Evolutionary conservation across 1,284 basidiomycete genomes (phyloP), one percentile per base, ranked within the genome.

Genomic region (Cutaneotrichosporon cavernicola): DNA sequence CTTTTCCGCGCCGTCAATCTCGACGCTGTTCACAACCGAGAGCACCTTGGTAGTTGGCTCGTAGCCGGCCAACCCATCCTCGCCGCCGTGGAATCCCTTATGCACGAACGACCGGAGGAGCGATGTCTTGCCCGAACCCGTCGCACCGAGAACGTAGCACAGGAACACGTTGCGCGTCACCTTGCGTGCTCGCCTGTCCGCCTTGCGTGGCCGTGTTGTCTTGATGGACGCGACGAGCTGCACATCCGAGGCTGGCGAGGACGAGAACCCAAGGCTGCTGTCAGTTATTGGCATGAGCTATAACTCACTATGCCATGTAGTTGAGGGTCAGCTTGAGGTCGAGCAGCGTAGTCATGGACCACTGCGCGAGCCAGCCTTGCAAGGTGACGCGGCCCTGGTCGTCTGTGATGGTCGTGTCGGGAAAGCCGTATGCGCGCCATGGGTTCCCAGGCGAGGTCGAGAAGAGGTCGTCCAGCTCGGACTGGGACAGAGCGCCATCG

Each of bases 271-370:
- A 36, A 81, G 74, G 67, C 73, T 78, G 61, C 2, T 5, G 50
- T 63, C 30, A 62, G 55, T 34, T 18, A 5, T 4, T 4, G 26
- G 30, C 10, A 32, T 18, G 2, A 1, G 26, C 11, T 2, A 85
- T n/a, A 18, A 72, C 76, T 70, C 56, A 77, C 76, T 98, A 97
- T 18, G 95, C 95, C n/a, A 99, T 88, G 78, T 97, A 98, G 30
- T 92, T 90, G 26, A 99, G 83, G 0, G 96, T 97, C 26, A 90
- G 91, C 76, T 88, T 89, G 72, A 95, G 89, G 73, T 97, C 92
- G 18, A 99, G 85, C 2, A 99, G 84, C 1, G 96, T 99, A 1
- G 94, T 97, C 95, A 98, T 97, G 76, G 93, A 97, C 96, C 96
- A 99, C 77, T 98, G 95, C 30, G 96, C 96, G 18, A 99, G 83